A percentile compares a stretch with the other conserved stretches of the same genome.
Evolutionary conservation across 2,329 filamentous ascomycete species (phyloP).

Genomic region (Conoideocrella luteorostrata): DNA sequence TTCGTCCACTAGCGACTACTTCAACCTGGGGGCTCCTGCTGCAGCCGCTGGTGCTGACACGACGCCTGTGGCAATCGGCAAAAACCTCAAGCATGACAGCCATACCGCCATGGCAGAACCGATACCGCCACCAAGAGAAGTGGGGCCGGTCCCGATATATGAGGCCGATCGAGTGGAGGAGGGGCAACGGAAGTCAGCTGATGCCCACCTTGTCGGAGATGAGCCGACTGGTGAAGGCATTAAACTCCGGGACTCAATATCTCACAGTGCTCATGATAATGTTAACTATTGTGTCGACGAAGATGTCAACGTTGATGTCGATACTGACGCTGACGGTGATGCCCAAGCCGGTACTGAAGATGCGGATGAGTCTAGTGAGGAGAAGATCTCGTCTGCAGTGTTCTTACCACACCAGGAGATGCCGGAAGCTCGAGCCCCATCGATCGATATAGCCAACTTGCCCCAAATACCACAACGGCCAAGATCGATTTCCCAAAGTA

Average conservation of each 20-base stretch:
- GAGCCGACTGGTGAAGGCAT: slow-evolving; percentile 19
- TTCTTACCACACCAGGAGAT: slow-evolving; percentile 70
- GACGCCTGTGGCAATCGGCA: slow-evolving; percentile 11
- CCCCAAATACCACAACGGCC: slow-evolving; percentile 42
- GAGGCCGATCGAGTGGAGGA: slow-evolving; percentile 23
- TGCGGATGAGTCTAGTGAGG: slow-evolving; percentile 61
- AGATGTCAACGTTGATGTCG: not conserved
- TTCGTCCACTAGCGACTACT: slow-evolving; percentile 9
- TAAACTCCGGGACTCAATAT: not conserved
- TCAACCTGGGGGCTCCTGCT: slow-evolving; percentile 13
- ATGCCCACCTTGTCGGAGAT: slow-evolving; percentile 31
- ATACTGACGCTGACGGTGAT: slow-evolving; percentile 1
- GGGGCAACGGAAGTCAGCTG: slow-evolving; percentile 30
- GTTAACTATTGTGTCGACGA: slow-evolving; percentile 21
- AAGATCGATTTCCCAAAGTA: slow-evolving; percentile 35
- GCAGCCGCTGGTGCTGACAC: slow-evolving; percentile 4
- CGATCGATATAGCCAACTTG: slow-evolving; percentile 25
- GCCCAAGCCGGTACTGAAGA: slow-evolving; percentile 26
- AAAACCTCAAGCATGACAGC: slow-evolving; percentile 13
- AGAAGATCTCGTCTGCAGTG: slow-evolving; percentile 80
- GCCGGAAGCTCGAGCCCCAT: slow-evolving; percentile 25
- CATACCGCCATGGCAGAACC: slow-evolving; percentile 15
- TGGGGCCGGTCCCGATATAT: slow-evolving; percentile 19
- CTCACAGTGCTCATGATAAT: not conserved
- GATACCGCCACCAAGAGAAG: slow-evolving; percentile 14